Evolutionary conservation across 257 asterid genomes (phyloP), one percentile per base, ranked within the genome.

Genomic region (Nyctanthes arbortristis): DNA sequence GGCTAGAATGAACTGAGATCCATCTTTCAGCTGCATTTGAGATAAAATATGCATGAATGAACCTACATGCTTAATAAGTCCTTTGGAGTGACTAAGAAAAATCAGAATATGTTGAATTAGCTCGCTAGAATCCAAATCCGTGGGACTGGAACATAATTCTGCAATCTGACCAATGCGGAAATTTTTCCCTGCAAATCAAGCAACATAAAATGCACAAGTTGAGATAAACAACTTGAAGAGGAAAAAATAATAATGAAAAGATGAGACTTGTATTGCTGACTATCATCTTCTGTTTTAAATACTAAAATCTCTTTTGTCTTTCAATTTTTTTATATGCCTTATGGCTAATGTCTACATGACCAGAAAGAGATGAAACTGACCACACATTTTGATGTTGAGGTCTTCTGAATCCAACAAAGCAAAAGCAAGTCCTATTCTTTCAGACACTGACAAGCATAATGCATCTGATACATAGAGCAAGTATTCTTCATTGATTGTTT

Each of bases 21-120:
- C 95, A n/a, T 87, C 94, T 78, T 88, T 79, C 84, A 85, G 77
- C 75, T 82, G 89, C 61, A 89, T 60, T 9, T 87, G 95, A 39
- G 95, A 89, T 65, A 91, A 74, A 89, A 89, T 88, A 80, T 82
- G 89, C 96, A 89, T 89, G 84, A 91, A 89, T 28, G 92, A 83
- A 74, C 91, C 99, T 18, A 88, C 84, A 71, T 88, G 86, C 85
- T 85, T 83, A 29, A 95, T 84, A 68, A 91, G 97, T 66, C 92
- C 97, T 73, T 91, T 97, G 30, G 96, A 89, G 68, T 84, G 91
- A 80, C 82, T 74, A 72, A 91, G 92, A 79, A 89, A 86, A 83
- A 82, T 73, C 52, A 94, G 87, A 75, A 91, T 84, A 22, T 71
- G 81, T 78, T 88, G 96, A 76, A 94, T 81, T 68, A 82, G 82